Evolutionary conservation across 768 basidiomycete species (phyloP).

Genomic region (Termitomyces sp.): DNA sequence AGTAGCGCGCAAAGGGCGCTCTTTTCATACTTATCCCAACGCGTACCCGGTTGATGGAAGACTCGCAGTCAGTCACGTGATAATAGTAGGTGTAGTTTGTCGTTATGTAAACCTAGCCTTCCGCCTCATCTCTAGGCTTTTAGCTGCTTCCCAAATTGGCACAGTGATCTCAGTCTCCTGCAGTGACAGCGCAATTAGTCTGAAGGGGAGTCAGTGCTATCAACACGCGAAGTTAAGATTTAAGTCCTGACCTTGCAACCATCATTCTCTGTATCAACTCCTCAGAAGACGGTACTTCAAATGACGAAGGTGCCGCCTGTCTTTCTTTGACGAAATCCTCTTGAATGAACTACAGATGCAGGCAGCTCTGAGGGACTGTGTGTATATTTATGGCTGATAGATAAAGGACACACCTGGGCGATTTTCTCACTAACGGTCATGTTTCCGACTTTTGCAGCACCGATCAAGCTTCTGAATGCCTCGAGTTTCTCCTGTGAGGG

Average conservation of each 20-base stretch:
- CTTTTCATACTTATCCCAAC: too few relatives aligned
- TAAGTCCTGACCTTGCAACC: constrained; percentile 52
- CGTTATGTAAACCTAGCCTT: constrained; percentile 21
- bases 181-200: constrained; percentile 57
- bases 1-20: too few relatives aligned
- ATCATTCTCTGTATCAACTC: constrained; percentile 66
- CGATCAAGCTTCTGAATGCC: constrained; percentile 52
- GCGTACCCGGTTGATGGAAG: too few relatives aligned
- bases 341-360: constrained; percentile 55
- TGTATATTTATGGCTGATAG: not conserved
- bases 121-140: constrained; percentile 49
- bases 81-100: too few relatives aligned
- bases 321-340: constrained; percentile 61
- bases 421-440: constrained; percentile 47
- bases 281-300: constrained; percentile 41
- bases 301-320: constrained; percentile 26
- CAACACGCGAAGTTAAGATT: not conserved
- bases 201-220: constrained; percentile 19
- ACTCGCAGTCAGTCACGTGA: too few relatives aligned
- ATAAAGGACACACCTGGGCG: constrained; percentile 47
- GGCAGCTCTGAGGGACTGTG: not conserved
- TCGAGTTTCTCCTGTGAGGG: constrained; percentile 45
- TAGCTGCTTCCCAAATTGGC: constrained; percentile 60
- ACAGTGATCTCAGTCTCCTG: constrained; percentile 51
- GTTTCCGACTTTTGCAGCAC: constrained; percentile 54